A percentile compares a stretch with the other conserved stretches of the same genome.
Evolutionary conservation across 495 filamentous ascomycete species (phyloP).

Genomic region (Lentithecium fluviatile): DNA sequence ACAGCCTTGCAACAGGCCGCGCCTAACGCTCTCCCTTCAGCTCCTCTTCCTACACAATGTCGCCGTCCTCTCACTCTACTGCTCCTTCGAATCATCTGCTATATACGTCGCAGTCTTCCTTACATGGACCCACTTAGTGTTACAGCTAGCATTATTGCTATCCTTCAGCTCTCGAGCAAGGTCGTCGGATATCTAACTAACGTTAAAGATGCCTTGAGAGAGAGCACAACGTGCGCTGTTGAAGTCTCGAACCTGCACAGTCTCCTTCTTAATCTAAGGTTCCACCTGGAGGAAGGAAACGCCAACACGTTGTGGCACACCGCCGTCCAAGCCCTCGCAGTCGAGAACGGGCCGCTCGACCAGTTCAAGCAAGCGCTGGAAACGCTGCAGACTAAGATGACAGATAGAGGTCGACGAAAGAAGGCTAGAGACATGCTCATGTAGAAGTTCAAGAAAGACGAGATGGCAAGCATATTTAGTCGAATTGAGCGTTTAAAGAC

Average conservation of each 20-base stretch:
- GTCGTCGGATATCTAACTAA: conserved; percentile 37
- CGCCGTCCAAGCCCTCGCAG: conserved; percentile 31
- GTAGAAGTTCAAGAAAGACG: conserved; percentile 39
- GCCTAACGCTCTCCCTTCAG: too few relatives aligned
- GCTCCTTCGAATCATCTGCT: too few relatives aligned
- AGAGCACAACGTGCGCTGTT: conserved; percentile 26
- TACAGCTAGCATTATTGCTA: conserved; percentile 39
- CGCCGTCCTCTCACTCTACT: too few relatives aligned
- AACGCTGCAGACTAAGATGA: conserved; percentile 29
- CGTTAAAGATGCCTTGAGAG: conserved; percentile 40
- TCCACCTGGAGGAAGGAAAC: conserved; percentile 31
- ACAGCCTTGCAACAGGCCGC: too few relatives aligned
- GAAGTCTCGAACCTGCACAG: conserved; percentile 33
- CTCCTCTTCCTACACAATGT: too few relatives aligned
- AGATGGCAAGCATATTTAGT: conserved; percentile 30
- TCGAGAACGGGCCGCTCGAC: conserved; percentile 34
- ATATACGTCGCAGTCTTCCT: too few relatives aligned
- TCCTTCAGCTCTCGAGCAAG: conserved; percentile 36
- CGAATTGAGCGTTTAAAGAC: conserved; percentile 40
- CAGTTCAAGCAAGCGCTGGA: conserved; percentile 37
- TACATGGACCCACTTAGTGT: conserved; percentile 37
- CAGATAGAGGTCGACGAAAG: conserved; percentile 21
- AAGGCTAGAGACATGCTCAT: conserved; percentile 26
- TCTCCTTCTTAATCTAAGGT: conserved; percentile 37
- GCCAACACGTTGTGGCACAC: conserved; percentile 29